phyloP scores from a whole-genome alignment of 306 rosid genomes.

The Albizia julibrissin region DNA sequence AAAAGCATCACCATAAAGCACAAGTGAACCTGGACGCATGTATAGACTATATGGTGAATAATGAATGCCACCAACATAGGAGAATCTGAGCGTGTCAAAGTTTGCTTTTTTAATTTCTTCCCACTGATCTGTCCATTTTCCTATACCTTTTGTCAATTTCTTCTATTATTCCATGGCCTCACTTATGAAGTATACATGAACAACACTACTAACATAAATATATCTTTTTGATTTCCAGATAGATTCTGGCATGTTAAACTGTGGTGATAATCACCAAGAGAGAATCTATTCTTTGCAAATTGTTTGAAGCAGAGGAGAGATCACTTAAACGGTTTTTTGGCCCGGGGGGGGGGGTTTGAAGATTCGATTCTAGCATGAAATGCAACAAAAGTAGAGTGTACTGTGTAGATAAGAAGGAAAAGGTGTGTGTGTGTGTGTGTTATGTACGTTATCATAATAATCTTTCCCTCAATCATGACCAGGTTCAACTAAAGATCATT shows the following conservation, averaged over 20 bases:
- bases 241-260: background rate
- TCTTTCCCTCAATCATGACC: conserved; percentile 5
- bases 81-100: background rate
- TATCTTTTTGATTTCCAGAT: background rate
- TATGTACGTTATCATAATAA: no score
- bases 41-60: no score
- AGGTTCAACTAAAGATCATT: background rate
- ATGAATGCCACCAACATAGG: background rate
- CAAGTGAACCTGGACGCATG: no score
- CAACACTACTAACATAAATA: background rate
- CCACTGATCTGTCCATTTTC: background rate
- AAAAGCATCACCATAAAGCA: no score
- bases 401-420: no score
- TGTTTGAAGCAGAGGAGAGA: background rate
- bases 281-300: background rate
- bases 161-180: background rate
- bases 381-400: background rate
- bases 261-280: background rate
- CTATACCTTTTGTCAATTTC: background rate
- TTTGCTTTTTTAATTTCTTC: no score
- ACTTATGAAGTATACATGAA: background rate
- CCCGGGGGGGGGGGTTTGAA: background rate
- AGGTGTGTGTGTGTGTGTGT: no score
- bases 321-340: background rate
- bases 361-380: background rate